Conservation (phyloP, 1,284 basidiomycete genomes). For the Leccinum fallax region DNA sequence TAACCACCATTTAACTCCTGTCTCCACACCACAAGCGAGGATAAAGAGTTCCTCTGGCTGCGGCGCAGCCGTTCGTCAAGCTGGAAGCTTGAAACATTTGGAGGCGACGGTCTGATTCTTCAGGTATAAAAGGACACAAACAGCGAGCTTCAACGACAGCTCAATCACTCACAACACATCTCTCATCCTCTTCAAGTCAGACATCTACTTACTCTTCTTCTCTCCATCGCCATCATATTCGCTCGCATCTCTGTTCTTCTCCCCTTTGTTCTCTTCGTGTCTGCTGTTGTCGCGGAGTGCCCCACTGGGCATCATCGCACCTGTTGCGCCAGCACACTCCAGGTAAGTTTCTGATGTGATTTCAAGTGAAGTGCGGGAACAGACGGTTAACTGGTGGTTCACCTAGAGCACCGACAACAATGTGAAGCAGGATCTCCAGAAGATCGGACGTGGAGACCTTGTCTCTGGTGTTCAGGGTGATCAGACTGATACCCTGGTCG, state of each 20-base stretch:
- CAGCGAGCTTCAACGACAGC: neutral
- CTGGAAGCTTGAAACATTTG: neutral
- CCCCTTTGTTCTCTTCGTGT: neutral
- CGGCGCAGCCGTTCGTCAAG: neutral
- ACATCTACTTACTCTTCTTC: too few species aligned
- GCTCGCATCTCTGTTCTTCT: neutral
- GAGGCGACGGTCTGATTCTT: neutral
- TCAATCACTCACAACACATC: neutral
- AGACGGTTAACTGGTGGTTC: neutral
- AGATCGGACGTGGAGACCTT: neutral
- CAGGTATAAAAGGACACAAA: neutral
- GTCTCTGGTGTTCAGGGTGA: neutral
- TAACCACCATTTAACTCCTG: neutral
- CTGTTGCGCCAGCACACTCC: neutral
- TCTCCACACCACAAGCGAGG: neutral
- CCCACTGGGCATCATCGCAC: neutral
- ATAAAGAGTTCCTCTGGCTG: neutral
- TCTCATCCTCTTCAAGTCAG: too few species aligned
- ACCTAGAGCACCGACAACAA: neutral
- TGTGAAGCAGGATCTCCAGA: neutral
- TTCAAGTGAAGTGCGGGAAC: neutral
- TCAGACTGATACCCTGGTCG: neutral
- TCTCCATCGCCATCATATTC: neutral
- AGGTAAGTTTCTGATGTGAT: neutral
- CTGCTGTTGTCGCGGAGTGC: neutral